phyloP scores from a whole-genome alignment of 768 basidiomycete species.

The Crassisporium funariophilum region DNA sequence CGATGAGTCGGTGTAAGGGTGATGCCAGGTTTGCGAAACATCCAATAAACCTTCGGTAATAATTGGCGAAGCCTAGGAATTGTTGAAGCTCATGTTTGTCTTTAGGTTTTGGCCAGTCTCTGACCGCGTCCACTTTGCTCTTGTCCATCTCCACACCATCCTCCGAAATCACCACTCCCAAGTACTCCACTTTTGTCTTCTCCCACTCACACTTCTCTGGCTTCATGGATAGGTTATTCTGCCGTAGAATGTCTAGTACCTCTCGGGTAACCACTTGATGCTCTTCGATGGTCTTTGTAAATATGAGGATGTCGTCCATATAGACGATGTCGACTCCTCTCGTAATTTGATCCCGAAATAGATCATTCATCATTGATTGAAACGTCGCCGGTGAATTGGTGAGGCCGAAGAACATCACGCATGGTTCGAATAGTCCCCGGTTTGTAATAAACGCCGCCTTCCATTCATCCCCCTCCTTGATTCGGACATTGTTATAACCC shows the following conservation, averaged over 20 bases:
- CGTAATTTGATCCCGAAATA: slow-evolving; percentile 24
- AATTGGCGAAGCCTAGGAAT: slow-evolving; percentile 45
- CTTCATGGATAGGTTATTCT: slow-evolving; percentile 29
- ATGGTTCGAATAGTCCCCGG: slow-evolving; percentile 33
- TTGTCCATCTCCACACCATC: slow-evolving; percentile 30
- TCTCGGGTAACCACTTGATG: slow-evolving; percentile 4
- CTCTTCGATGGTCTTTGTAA: slow-evolving; percentile 25
- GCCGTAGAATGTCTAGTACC: slow-evolving; percentile 23
- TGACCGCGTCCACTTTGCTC: slow-evolving; percentile 28
- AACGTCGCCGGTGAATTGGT: slow-evolving; percentile 33
- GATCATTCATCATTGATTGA: slow-evolving; percentile 26
- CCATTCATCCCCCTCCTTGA: slow-evolving; percentile 34
- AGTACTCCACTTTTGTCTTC: slow-evolving; percentile 18
- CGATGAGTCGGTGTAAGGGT: slow-evolving; percentile 7
- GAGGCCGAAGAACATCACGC: neutral
- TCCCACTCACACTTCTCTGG: slow-evolving; percentile 37
- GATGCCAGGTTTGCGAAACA: slow-evolving; percentile 31
- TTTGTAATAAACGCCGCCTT: slow-evolving; percentile 43
- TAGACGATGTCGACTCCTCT: slow-evolving; percentile 34
- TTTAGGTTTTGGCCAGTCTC: slow-evolving; percentile 32
- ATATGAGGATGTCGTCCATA: slow-evolving; percentile 43
- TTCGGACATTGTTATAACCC: slow-evolving; percentile 2
- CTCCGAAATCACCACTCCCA: slow-evolving; percentile 23
- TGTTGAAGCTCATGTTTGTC: slow-evolving; percentile 3
- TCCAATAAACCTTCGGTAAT: slow-evolving; percentile 40